Evolutionary conservation across 169 alveolate genomes (phyloP), one percentile per base, ranked within the genome.

Genomic region (Plasmodium coatneyi): DNA sequence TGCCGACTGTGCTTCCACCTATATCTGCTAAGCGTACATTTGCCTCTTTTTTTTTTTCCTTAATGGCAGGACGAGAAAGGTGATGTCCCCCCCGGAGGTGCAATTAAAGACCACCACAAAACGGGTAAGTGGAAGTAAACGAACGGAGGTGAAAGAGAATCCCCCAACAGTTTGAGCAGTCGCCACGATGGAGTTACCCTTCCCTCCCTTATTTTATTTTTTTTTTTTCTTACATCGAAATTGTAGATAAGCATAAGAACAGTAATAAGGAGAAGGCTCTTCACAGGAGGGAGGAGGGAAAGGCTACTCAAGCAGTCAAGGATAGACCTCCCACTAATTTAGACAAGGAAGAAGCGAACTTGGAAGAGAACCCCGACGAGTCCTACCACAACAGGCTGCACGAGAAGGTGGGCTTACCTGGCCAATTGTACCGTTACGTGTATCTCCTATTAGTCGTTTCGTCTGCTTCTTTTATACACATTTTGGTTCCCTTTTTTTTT

Each of bases 331-430:
- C 32, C 52, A 30, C 32, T 16, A 46, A 1, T 5, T 19, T 71
- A 36, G 92, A 30, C 36, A 82, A 22, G 14, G 41, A 7, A 3
- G 43, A 52, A n/a, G 39, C 6, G 12, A 7, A 71, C 34, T 1
- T n/a, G 19, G 25, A 82, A 3, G 56, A 84, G 7, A 71, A 71
- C 52, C 72, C 16, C 32, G 74, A 32, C 54, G 78, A 56, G 3
- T 56, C 28, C 28, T 82, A 71, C 79, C 82, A 84, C 52, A 32
- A 30, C 72, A 72, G 36, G 25, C 79, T 84, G 25, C 92, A 84
- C 41, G 92, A 84, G 39, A 84, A 84, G 83, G 92, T 84, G 72
- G 14, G 56, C 19, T 16, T 12, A 12, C 19, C 7, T 14, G 22
- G 4, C 60, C 60, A 49, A 14, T 49, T 2, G 60, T 3, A 0